phyloP scores from a whole-genome alignment of 257 asterid genomes.

The Solanum ossicruentum region DNA sequence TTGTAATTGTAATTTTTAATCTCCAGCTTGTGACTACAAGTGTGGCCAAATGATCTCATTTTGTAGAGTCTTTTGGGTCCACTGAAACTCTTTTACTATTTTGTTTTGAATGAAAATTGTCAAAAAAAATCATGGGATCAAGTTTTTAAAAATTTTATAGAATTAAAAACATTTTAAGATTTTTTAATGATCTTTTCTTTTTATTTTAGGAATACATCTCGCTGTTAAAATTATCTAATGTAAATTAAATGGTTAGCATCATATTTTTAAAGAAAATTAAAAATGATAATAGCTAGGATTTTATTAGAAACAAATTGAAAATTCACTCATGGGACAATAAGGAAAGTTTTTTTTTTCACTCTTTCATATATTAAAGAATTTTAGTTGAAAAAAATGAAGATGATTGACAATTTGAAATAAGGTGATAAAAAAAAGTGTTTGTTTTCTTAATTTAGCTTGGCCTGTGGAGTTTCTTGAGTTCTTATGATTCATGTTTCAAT shows the following conservation, averaged over 20 bases:
- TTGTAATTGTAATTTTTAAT: neutral
- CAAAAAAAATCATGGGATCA: neutral
- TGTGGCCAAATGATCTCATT: neutral
- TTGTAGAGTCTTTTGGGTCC: neutral
- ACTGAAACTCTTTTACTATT: neutral
- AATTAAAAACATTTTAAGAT: neutral
- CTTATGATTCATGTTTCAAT: neutral
- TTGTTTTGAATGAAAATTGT: neutral
- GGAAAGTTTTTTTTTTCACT: too few species aligned
- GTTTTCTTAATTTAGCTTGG: neutral
- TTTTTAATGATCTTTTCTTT: neutral
- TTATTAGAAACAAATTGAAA: too few species aligned
- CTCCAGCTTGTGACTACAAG: neutral
- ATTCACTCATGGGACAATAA: too few species aligned
- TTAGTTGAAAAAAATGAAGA: too few species aligned
- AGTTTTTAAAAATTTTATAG: neutral
- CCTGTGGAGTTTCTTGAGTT: neutral
- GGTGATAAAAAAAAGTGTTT: neutral
- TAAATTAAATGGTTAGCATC: neutral
- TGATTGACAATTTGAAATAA: neutral
- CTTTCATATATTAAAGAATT: too few species aligned
- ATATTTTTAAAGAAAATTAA: too few species aligned
- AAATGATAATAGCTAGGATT: too few species aligned
- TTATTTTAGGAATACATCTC: neutral
- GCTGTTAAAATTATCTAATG: neutral